Base-by-base conservation (phyloP, 495 filamentous ascomycete genomes). In the Penicillium psychrofluorescens region DNA sequence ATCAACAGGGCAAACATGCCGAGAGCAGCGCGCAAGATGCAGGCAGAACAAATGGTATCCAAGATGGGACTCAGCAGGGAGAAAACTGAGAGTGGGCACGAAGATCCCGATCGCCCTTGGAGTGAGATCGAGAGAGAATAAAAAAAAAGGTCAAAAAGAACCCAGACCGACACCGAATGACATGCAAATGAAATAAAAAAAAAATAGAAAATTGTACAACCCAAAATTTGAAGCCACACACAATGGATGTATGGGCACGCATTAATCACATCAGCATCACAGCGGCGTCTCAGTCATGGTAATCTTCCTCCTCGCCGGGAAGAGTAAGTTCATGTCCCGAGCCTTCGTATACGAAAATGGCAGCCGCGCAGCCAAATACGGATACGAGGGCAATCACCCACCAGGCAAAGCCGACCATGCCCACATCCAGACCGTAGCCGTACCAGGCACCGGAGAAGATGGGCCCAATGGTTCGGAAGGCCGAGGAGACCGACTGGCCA, bases 351-450 rank as follows among this genome's bases (percentile, higher is more conserved):
- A 95, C 84, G 54, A 79, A 80, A 39, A 79, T 67, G 34, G 81
- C 84, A 11, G 77, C 77, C 11, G 81, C 45, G 40, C 75, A 67
- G 2, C 82, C 84, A 33, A 77, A 66, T 0, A 81, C 56, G 2
- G 85, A 86, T 11, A 87, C 67, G 13, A 72, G 62, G 11, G 78
- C 79, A 38, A 91, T 61, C 2, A 71, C 61, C 88, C 87, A 92
- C 74, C 83, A 92, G 8, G 83, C 84, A n/a, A 79, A 72, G 13
- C 86, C 87, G 4, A 95, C 76, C 35, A 85, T 65, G 0, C 87
- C 88, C 11, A 72, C 72, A 8, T 77, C 74, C 47, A 95, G 53
- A 0, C 87, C 86, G 27, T 77, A 50, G 0, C 88, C 86, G 55
- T 87, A 91, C 40, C 84, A 64, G 48, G 75, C 80, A 0, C 87